A percentile compares a stretch with the other conserved stretches of the same genome.
Evolutionary conservation across 2,329 filamentous ascomycete species (phyloP).

Genomic region (Chaetomiaceae sp.): DNA sequence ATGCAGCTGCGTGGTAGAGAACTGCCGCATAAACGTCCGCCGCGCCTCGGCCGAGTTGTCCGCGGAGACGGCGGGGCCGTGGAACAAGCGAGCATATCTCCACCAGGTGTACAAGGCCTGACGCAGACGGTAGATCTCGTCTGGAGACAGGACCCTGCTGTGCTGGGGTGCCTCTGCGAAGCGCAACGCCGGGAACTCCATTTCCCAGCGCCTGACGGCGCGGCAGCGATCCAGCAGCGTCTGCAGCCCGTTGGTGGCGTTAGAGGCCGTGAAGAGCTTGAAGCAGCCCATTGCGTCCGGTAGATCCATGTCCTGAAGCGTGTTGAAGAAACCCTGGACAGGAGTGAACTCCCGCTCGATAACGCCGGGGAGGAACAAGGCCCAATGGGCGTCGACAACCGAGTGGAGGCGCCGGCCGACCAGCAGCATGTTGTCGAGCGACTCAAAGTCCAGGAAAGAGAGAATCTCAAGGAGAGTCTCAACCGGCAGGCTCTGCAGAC

Average conservation of each 20-base stretch:
- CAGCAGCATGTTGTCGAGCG: constrained; percentile 31
- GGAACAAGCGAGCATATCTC: constrained; percentile 50
- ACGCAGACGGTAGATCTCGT: constrained; percentile 46
- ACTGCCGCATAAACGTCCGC: constrained; percentile 40
- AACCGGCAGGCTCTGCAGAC: constrained; percentile 31
- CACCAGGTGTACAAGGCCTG: constrained; percentile 52
- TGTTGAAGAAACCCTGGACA: constrained; percentile 43
- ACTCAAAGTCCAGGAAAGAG: constrained; percentile 39
- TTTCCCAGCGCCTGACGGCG: constrained; percentile 38
- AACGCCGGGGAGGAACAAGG: constrained; percentile 40
- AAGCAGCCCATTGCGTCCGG: not conserved
- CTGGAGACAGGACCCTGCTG: constrained; percentile 38
- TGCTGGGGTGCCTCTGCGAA: constrained; percentile 42
- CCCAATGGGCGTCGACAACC: constrained; percentile 40
- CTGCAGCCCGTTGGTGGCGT: not conserved
- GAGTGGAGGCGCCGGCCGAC: constrained; percentile 35
- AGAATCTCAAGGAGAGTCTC: constrained; percentile 49
- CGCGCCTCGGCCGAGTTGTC: constrained; percentile 34
- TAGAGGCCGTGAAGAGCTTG: not conserved
- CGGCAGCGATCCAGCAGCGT: constrained; percentile 32
- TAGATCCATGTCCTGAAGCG: constrained; percentile 29
- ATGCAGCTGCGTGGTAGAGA: constrained; percentile 41
- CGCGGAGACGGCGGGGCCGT: constrained; percentile 36
- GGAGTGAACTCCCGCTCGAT: constrained; percentile 41
- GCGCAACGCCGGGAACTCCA: constrained; percentile 34